Evolutionary conservation across 1,284 basidiomycete genomes (phyloP), one percentile per base, ranked within the genome.

Genomic region (Sanguinoderma infundibulare): DNA sequence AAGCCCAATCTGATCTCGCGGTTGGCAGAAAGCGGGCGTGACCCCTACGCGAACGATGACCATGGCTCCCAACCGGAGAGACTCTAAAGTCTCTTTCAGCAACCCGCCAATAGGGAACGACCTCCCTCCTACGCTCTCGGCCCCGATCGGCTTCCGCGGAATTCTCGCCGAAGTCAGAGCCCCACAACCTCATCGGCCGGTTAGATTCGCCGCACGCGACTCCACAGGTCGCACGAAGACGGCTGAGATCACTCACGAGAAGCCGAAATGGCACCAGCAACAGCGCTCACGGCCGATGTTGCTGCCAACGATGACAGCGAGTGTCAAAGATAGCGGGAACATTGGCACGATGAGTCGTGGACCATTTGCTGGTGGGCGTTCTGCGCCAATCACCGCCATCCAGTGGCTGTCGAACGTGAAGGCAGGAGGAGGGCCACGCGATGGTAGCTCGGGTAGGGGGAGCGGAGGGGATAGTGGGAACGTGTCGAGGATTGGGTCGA

Each of bases 401-500:
- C 81, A 83, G 2, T 94, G 92, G 91, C 71, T 93, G 59, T 83
- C 86, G 24, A 90, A 82, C 65, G 85, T 94, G 53, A 89, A 86
- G 62, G 84, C 90, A 14, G 84, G 81, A 14, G 84, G 81, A 0
- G 74, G 72, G 15, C 75, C 66, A 53, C 75, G 79, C 59, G 83
- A 83, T 28, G 81, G 81, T 39, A 86, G 85, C 58, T 82, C 81
- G 4, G 82, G 85, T 12, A 77, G 78, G 6, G 80, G 81, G 10
- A 86, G 85, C 62, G 79, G 80, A 9, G 78, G 74, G 6, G 77
- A 79, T 38, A 84, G 81, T 62, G 79, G 75, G 8, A 76, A 77
- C 42, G 76, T 72, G 14, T 68, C 72, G 46, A 63, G 75, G 53
- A 57, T 65, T 17, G 62, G 62, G n/a, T 75, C 74, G 7, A 57